Evolutionary conservation across 441 rosid species (phyloP).

Genomic region (Gossypium davidsonii): DNA sequence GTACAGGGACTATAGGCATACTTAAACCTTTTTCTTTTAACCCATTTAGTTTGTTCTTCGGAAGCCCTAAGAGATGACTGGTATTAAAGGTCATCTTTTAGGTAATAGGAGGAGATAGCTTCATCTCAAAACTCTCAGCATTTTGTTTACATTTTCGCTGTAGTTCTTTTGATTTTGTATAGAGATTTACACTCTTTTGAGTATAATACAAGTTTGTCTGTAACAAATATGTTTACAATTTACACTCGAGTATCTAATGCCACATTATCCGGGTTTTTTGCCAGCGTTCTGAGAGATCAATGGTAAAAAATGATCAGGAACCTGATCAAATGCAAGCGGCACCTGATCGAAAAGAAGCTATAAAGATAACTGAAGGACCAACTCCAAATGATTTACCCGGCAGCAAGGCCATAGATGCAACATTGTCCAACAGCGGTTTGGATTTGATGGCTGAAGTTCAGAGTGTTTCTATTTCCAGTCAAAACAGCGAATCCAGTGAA

Average conservation of each 20-base stretch:
- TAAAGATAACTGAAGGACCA: conserved; percentile 16
- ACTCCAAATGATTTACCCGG: conserved; percentile 17
- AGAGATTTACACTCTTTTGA: background rate
- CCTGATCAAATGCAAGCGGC: conserved; percentile 17
- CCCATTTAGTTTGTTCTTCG: background rate
- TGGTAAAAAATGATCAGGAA: conserved; percentile 19
- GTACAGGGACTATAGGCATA: no score
- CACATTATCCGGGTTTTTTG: conserved; percentile 2
- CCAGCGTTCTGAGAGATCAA: conserved; percentile 29
- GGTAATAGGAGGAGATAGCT: background rate
- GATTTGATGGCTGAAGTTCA: conserved; percentile 21
- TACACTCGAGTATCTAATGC: background rate
- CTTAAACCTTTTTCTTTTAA: background rate
- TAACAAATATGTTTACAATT: background rate
- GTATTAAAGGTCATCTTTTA: background rate
- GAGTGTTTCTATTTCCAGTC: conserved; percentile 16
- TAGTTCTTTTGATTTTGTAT: background rate
- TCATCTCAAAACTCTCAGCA: background rate
- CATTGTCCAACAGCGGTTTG: conserved; percentile 9
- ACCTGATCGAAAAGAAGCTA: conserved; percentile 8
- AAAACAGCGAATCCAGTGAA: conserved; percentile 16
- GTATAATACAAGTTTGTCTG: background rate
- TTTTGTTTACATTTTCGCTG: background rate
- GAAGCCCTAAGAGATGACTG: background rate
- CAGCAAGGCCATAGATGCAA: conserved; percentile 5